Base-by-base conservation (phyloP, 768 basidiomycete species). In the Naematelia aurantialba region DNA sequence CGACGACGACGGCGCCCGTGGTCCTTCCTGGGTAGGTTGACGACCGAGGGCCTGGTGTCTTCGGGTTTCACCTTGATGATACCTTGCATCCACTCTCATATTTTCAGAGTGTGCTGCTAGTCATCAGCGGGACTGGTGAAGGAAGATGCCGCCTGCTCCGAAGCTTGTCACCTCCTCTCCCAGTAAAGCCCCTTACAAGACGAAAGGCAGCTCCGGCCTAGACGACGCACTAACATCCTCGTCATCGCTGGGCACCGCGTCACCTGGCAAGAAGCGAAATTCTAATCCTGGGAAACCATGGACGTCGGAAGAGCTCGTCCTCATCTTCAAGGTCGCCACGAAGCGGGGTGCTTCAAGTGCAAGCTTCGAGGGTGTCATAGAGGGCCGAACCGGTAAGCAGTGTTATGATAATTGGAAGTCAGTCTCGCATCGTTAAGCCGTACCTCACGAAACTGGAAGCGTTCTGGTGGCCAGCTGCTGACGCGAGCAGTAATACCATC, bases 381-480 rank as follows among this genome's bases (percentile, higher is more conserved):
- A 48, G 24, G 55, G 55, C 27, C 21, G 55, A 21, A 56, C 55
- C 19, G 55, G 45, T 14, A 25, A 46, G 13, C 55, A 56, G 30
- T 56, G 55, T 56, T 48, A 56, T 27, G 17, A n/a, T 14, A 47
- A n/a, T 24, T 56, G 55, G 55, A 22, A 56, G 55, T 56, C 11
- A 56, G 55, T 48, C 10, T 8, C 34, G n/a, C n/a, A n/a, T n/a
- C n/a, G n/a, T n/a, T n/a, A n/a, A n/a, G n/a, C 34, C 17, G 8
- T 39, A 17, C 34, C 34, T 39, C 34, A 8, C 8, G 34, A 39
- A 8, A 17, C 17, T 8, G 8, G 17, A 39, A 39, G 34, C 34
- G 8, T 8, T 8, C 34, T 39, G 17, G 17, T n/a, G n/a, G n/a
- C n/a, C n/a, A n/a, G n/a, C n/a, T n/a, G n/a, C n/a, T n/a, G n/a